Conservation (phyloP, 2,329 filamentous ascomycete species). For the Pseudopyrenochaeta lycopersici region DNA sequence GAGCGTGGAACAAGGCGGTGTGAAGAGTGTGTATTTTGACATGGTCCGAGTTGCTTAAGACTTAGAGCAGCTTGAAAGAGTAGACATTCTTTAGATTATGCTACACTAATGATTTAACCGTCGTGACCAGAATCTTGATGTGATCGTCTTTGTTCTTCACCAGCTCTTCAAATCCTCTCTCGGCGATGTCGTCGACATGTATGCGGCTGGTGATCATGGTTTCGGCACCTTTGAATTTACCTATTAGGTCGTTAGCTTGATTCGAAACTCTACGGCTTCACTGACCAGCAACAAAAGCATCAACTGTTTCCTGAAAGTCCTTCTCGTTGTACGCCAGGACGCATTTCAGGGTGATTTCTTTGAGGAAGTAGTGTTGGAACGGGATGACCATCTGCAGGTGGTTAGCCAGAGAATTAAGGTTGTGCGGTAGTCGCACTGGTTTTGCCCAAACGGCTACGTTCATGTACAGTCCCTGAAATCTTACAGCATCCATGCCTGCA, state of each 20-base stretch:
- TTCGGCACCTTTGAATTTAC: slow-evolving; percentile 42
- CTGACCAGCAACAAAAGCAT: slow-evolving; percentile 43
- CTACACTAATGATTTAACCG: too few relatives aligned
- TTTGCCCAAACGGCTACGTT: slow-evolving; percentile 47
- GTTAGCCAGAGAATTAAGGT: too few relatives aligned
- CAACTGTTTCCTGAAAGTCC: slow-evolving; percentile 44
- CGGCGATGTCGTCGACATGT: slow-evolving; percentile 40
- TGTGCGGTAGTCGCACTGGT: too few relatives aligned
- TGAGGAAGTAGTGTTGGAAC: slow-evolving; percentile 30
- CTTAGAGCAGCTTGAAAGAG: too few relatives aligned
- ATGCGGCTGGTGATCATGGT: slow-evolving; percentile 46
- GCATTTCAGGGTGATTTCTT: slow-evolving; percentile 40
- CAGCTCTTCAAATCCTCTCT: slow-evolving; percentile 44
- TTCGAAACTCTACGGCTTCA: not conserved
- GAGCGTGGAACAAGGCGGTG: too few relatives aligned
- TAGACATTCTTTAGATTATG: too few relatives aligned
- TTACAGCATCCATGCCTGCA: slow-evolving; percentile 41
- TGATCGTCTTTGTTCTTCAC: slow-evolving; percentile 44
- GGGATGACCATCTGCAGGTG: slow-evolving; percentile 44
- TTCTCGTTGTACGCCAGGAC: slow-evolving; percentile 42
- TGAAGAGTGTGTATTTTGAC: too few relatives aligned
- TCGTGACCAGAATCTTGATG: slow-evolving; percentile 50
- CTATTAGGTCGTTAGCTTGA: slow-evolving; percentile 17
- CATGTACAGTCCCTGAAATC: slow-evolving; percentile 37
- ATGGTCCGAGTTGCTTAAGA: too few relatives aligned